Evolutionary conservation across 495 filamentous ascomycete species (phyloP), one percentile per base, ranked within the genome.

Genomic region (Chaetomidium leptoderma): DNA sequence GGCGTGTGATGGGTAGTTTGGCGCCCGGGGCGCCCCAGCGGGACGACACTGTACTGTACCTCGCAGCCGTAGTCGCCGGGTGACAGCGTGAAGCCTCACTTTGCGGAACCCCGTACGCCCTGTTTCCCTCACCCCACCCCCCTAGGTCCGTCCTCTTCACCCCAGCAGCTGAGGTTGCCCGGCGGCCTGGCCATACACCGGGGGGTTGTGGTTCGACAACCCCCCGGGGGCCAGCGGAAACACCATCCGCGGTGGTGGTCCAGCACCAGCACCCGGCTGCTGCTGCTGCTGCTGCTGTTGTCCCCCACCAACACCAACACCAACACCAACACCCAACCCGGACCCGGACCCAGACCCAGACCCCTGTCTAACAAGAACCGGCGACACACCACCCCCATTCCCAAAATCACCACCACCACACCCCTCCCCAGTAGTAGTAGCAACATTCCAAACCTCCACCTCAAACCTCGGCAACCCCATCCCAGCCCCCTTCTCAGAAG

Each of bases 401-500:
- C 36, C 36, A 6, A 2, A 16, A 13, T 36, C 40, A 37, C 11
- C 36, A 6, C n/a, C 36, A 13, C 45, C 40, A 37, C 11, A 2
- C 16, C 17, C n/a, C 6, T 11, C 7, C 39, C 16, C 32, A 42
- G 14, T 21, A 29, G 11, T 26, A 2, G 26, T 17, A 21, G 7
- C 21, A 2, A 9, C 37, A 27, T 16, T 21, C 21, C 44, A 35
- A 2, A 74, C 66, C 45, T 71, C 66, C 10, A 74, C 53, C 61
- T 74, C 72, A 44, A 74, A 72, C 46, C 53, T 40, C 14, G 64
- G 63, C 21, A 74, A 58, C 3, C 55, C 53, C 29, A 56, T 49
- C 3, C n/a, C 53, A 14, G 46, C 53, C 17, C 42, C 9, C 26
- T 2, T 24, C 11, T 30, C 17, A 43, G 32, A 33, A 11, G 32